Conservation (phyloP, 345 rosid species). For the Salix koriyanagi region DNA sequence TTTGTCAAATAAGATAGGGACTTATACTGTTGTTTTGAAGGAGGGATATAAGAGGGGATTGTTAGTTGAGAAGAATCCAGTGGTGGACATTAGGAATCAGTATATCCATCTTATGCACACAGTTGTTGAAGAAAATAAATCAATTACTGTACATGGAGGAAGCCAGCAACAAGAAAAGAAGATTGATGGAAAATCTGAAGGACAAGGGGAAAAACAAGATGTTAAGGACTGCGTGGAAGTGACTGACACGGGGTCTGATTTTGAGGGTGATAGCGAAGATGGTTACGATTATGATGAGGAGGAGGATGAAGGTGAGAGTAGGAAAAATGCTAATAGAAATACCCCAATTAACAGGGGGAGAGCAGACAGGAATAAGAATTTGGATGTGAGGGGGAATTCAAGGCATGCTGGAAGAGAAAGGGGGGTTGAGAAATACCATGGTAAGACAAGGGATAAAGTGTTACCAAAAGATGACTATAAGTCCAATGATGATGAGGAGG, state of each 20-base stretch:
- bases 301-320: slow-evolving; percentile 26
- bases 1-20: slow-evolving; percentile 60
- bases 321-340: slow-evolving; percentile 4
- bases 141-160: slow-evolving; percentile 25
- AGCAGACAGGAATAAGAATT: slow-evolving; percentile 2
- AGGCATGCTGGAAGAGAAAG: slow-evolving; percentile 5
- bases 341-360: neutral
- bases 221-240: slow-evolving; percentile 18
- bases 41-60: slow-evolving; percentile 74
- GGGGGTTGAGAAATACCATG: slow-evolving; percentile 6
- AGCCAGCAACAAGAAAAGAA: slow-evolving; percentile 38
- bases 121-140: slow-evolving; percentile 41
- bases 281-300: slow-evolving; percentile 18
- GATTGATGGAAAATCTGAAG: slow-evolving; percentile 27
- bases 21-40: slow-evolving; percentile 69
- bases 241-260: slow-evolving; percentile 30
- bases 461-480: neutral
- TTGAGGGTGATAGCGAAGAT: slow-evolving; percentile 35
- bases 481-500: slow-evolving; percentile 17
- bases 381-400: slow-evolving; percentile 2
- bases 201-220: slow-evolving; percentile 29
- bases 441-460: neutral
- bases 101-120: slow-evolving; percentile 78
- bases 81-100: slow-evolving; percentile 50
- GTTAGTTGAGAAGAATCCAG: slow-evolving; percentile 52